phyloP scores from a whole-genome alignment of 352 stramenopile species.

The Globisporangium nodosum region DNA sequence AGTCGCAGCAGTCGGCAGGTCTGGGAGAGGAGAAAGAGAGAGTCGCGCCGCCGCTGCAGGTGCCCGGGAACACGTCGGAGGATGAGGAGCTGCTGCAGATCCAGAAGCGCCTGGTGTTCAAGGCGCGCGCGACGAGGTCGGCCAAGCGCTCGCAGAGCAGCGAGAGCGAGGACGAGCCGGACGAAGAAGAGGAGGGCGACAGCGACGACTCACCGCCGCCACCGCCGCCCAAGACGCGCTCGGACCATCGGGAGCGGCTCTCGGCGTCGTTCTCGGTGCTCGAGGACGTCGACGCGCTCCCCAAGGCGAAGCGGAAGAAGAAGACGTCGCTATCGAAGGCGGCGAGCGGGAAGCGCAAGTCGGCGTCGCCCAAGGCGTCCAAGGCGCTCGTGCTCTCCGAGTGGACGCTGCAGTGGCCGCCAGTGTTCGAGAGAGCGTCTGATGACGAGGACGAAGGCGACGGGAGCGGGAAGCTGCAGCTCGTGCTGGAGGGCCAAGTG shows the following conservation, averaged over 20 bases:
- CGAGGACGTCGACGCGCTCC: slow-evolving; percentile 6
- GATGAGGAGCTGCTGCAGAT: slow-evolving; percentile 24
- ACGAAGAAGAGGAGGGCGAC: background rate
- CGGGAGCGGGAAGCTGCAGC: slow-evolving; percentile 12
- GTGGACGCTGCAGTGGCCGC: slow-evolving; percentile 29
- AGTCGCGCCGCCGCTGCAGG: slow-evolving; percentile 10
- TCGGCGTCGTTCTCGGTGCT: slow-evolving; percentile 11
- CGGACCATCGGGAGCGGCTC: slow-evolving; percentile 3
- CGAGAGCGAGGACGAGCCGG: slow-evolving; percentile 2
- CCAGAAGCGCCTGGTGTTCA: slow-evolving; percentile 28
- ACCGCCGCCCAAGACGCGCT: background rate
- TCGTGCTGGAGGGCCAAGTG: slow-evolving; percentile 35
- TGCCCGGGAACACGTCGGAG: slow-evolving; percentile 17
- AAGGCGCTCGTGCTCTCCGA: slow-evolving; percentile 16
- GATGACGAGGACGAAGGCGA: background rate
- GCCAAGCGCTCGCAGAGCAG: too few species aligned
- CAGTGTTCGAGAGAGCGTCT: slow-evolving; percentile 2
- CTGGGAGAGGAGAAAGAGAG: background rate
- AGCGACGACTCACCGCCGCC: background rate
- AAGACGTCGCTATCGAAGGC: background rate
- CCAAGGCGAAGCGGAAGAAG: background rate
- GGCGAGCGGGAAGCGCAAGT: background rate
- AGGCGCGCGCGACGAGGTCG: background rate
- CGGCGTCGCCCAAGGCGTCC: background rate
- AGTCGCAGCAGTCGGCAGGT: too few species aligned